Evolutionary conservation across 2,329 filamentous ascomycete genomes (phyloP).

Genomic region (Ophiocordyceps polyrhachis-furcata): DNA sequence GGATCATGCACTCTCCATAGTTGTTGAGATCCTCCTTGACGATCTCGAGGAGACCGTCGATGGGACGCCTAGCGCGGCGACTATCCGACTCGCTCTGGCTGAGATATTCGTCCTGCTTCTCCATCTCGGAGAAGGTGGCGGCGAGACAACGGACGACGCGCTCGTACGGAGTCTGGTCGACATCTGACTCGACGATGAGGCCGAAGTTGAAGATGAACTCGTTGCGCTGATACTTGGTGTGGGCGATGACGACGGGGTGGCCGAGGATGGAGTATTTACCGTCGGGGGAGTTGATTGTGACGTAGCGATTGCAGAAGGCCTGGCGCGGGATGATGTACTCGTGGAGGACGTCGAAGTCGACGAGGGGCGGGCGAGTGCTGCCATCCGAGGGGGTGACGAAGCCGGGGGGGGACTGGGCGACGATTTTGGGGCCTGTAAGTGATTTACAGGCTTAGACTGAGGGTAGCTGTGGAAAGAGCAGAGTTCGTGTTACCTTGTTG

Average conservation of each 20-base stretch:
- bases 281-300: conserved; percentile 58
- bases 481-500: conserved; percentile 40
- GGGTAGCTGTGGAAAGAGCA: background rate
- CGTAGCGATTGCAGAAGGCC: conserved; percentile 81
- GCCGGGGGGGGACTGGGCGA: conserved; percentile 42
- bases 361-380: conserved; percentile 35
- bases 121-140: conserved; percentile 68
- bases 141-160: conserved; percentile 75
- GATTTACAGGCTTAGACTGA: background rate
- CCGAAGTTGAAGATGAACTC: conserved; percentile 99
- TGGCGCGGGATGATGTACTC: conserved; percentile 91
- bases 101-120: conserved; percentile 77
- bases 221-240: conserved; percentile 70
- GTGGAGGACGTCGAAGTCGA: conserved; percentile 72
- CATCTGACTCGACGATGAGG: conserved; percentile 49
- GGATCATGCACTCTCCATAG: conserved; percentile 97
- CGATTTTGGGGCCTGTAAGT: conserved; percentile 36
- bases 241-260: conserved; percentile 73
- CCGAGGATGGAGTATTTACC: conserved; percentile 62
- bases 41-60: conserved; percentile 70
- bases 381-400: conserved; percentile 32
- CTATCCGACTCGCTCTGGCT: conserved; percentile 35
- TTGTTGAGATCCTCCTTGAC: conserved; percentile 81
- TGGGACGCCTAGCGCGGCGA: conserved; percentile 36
- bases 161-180: conserved; percentile 62